These are phyloP conservation scores for Trichoderma koningiopsis DNA, from an alignment of 2,329 filamentous ascomycete genomes.

Conservation along the genomic window DNA sequence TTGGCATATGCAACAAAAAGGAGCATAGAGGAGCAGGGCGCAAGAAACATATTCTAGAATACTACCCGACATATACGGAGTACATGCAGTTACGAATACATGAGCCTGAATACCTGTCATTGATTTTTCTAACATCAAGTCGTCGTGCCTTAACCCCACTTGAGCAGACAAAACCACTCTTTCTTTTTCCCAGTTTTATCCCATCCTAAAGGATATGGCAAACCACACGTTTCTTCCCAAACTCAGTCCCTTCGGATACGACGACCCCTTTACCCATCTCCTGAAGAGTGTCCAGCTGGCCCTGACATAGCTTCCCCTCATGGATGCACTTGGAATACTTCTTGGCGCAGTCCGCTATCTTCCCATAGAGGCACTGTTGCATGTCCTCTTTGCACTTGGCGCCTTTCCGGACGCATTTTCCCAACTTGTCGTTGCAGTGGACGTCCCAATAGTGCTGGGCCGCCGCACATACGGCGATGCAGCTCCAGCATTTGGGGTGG, in stretches of 20 bases:
- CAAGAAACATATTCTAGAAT: conserved; percentile 21
- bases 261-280: neutral
- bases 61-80: conserved; percentile 17
- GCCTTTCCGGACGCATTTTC: neutral
- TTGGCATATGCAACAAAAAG: neutral
- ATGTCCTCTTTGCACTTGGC: neutral
- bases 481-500: neutral
- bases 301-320: neutral
- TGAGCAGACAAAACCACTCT: neutral
- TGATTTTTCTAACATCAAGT: neutral
- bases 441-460: neutral
- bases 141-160: neutral
- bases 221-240: neutral
- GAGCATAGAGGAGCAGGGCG: conserved; percentile 13
- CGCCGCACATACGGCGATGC: neutral
- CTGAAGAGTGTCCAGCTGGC: neutral
- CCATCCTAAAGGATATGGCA: neutral
- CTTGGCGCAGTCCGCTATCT: neutral
- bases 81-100: conserved; percentile 17
- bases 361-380: neutral
- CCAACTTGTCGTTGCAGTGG: neutral
- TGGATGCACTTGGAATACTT: neutral
- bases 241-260: neutral
- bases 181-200: neutral
- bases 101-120: conserved; percentile 1